Percentiles rank a stretch among this genome's conserved stretches.
phyloP scores from a whole-genome alignment of 202 grass and related monocot species.

The Carex sylvatica region DNA sequence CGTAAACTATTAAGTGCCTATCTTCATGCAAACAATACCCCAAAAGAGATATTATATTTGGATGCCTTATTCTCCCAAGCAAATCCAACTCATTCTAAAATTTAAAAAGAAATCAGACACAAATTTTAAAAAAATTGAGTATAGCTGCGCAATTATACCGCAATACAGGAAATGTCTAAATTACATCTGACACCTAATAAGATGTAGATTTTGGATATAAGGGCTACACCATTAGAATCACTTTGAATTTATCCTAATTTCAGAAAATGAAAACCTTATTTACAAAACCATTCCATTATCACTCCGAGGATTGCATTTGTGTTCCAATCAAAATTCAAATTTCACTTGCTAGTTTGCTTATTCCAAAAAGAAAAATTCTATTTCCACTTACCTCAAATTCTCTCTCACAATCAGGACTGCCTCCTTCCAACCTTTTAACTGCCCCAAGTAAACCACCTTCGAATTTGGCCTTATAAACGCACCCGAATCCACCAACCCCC shows the following conservation, averaged over 20 bases:
- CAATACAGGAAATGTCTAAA: neutral
- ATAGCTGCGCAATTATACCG: neutral
- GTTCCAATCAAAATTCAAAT: neutral
- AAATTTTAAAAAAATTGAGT: neutral
- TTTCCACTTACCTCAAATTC: conserved; percentile 76
- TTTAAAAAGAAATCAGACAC: conserved; percentile 18
- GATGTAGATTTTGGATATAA: neutral
- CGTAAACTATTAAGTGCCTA: conserved; percentile 68
- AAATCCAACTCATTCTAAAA: conserved; percentile 84
- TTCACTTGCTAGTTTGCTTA: neutral
- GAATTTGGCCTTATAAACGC: conserved; percentile 79
- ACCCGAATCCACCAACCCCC: conserved; percentile 74
- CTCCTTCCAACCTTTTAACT: conserved; percentile 63
- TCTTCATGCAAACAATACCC: conserved; percentile 79
- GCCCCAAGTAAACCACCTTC: conserved; percentile 55
- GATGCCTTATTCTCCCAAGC: conserved; percentile 79
- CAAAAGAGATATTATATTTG: conserved; percentile 73
- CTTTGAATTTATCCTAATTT: neutral
- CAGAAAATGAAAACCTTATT: neutral
- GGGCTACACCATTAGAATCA: neutral
- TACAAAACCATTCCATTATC: neutral
- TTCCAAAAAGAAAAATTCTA: neutral
- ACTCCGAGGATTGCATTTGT: neutral
- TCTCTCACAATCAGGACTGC: conserved; percentile 43
- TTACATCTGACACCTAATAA: neutral